Evolutionary conservation across 2,329 filamentous ascomycete species (phyloP), one percentile per base, ranked within the genome.

Genomic region (Pyrenophora teres): DNA sequence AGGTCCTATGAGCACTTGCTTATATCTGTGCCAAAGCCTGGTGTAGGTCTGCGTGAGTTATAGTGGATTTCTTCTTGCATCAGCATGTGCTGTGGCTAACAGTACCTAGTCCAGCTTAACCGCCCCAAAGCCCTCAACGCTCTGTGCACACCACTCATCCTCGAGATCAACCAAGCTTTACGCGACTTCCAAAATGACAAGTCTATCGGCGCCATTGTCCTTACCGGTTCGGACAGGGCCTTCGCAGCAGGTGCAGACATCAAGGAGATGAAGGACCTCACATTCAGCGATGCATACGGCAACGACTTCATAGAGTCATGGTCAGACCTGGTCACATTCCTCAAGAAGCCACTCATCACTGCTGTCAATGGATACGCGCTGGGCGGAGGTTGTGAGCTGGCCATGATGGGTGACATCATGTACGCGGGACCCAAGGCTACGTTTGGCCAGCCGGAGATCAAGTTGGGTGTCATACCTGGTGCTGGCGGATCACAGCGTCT

Each of bases 371-470:
- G 94, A 15, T 92, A 97, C 71, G 94, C 94, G 13, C 84, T 99
- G 1, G 94, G 94, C 21, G 94, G 94, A 46, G 94, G 94, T 40
- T 99, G 94, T 73, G 94, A 99, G 79, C 83, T 99, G 12, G 92
- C 94, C 42, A 89, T 99, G 81, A 99, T 97, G 94, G 91, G 89
- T 8, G 94, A 99, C 73, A 87, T 97, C 62, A 77, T 99, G 54
- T 97, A 97, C 81, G 94, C 90, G 77, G 92, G 89, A 2, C 82
- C 87, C 43, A 84, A 77, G 13, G 93, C 94, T 60, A 95, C 90
- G 66, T 97, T 99, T 71, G 94, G 94, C 10, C 94, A 97, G 78
- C 94, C 94, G 0, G 94, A 99, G 80, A 91, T 99, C 79, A 97
- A 95, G 78, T 82, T 99, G 3, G 94, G 94, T 21, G 89, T 89